A percentile compares a stretch with the other conserved stretches of the same genome.
These are phyloP conservation scores for Kluyveromyces sp. DNA, from an alignment of 1,139 yeast species.

Conservation along the genomic window DNA sequence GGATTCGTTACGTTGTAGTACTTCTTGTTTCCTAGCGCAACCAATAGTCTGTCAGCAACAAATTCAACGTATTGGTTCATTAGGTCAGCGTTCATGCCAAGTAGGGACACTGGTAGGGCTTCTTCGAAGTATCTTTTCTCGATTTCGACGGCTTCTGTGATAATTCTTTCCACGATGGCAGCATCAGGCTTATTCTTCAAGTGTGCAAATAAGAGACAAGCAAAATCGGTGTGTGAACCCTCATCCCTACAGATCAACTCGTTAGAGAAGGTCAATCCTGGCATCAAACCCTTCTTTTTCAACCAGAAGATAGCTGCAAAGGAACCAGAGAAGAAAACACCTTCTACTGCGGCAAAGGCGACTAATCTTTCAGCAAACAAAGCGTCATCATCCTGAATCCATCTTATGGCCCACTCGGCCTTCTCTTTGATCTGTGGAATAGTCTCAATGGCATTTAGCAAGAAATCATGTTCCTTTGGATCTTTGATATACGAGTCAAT, in stretches of 20 bases:
- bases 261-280: conserved; percentile 94
- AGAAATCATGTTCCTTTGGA: conserved; percentile 79
- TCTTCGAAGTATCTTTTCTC: conserved; percentile 93
- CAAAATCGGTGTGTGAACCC: conserved; percentile 97
- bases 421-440: conserved; percentile 92
- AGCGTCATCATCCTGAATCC: conserved; percentile 86
- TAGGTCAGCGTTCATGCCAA: conserved; percentile 87
- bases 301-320: conserved; percentile 98
- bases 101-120: conserved; percentile 82
- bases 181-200: conserved; percentile 80
- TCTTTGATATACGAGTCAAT: conserved; percentile 94
- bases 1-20: conserved; percentile 85
- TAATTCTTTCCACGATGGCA: conserved; percentile 71
- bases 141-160: conserved; percentile 90
- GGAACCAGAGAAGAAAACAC: conserved; percentile 95
- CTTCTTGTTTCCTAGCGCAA: conserved; percentile 86
- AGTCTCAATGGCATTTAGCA: conserved; percentile 90
- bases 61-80: conserved; percentile 98
- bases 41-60: conserved; percentile 89
- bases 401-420: conserved; percentile 96
- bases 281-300: conserved; percentile 96
- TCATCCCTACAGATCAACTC: conserved; percentile 97
- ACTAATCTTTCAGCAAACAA: conserved; percentile 91
- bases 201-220: conserved; percentile 90
- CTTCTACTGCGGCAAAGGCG: conserved; percentile 98